Evolutionary conservation across 805 yeast genomes (phyloP).

Genomic region (Saturnispora hagleri): DNA sequence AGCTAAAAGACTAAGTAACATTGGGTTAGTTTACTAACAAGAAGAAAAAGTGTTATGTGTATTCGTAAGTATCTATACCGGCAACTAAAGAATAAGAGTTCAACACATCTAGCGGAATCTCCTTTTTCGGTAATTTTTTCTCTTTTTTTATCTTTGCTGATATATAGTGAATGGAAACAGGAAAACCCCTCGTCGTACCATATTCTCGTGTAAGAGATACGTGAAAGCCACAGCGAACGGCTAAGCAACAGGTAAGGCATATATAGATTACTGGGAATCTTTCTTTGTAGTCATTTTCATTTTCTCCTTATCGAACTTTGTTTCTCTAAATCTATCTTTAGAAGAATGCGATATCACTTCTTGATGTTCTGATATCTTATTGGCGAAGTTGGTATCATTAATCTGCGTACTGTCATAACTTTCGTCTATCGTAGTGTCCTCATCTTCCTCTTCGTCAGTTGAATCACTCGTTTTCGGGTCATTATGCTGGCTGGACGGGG

Average conservation of each 20-base stretch:
- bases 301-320: slow-evolving; percentile 8
- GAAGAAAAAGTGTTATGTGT: not conserved
- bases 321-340: slow-evolving; percentile 7
- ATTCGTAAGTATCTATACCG: not conserved
- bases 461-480: not conserved
- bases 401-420: not conserved
- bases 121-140: not conserved
- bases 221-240: no score
- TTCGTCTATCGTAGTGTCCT: slow-evolving; percentile 1
- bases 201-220: no score
- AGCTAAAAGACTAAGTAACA: not conserved
- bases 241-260: no score
- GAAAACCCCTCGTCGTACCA: not conserved
- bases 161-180: not conserved
- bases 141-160: not conserved
- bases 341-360: not conserved
- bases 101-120: not conserved
- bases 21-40: not conserved
- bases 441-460: slow-evolving; percentile 1
- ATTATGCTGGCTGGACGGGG: not conserved
- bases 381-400: not conserved
- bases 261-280: not conserved
- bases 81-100: not conserved
- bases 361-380: not conserved
- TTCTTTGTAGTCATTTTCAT: slow-evolving; percentile 9